These are phyloP conservation scores for Dendrocalamus latiflorus DNA, from an alignment of 202 grass and related monocot species.

Conservation along the genomic window DNA sequence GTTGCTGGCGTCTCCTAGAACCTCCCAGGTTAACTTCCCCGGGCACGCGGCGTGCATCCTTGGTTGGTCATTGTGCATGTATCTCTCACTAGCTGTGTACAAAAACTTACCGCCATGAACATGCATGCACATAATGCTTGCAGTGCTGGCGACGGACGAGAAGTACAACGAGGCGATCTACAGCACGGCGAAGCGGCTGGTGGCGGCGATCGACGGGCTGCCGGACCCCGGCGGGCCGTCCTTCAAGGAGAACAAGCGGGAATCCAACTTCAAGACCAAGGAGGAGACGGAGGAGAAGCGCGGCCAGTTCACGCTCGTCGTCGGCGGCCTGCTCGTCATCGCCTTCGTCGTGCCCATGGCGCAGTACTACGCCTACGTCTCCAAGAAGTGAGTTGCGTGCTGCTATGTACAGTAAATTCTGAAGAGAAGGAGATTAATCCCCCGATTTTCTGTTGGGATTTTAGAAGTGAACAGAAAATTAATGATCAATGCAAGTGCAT, in stretches of 20 bases:
- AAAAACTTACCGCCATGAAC: background rate
- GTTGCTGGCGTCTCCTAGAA: constrained; percentile 82
- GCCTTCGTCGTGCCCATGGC: constrained; percentile 99
- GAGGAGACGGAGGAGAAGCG: constrained; percentile 95
- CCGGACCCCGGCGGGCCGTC: constrained; percentile 68
- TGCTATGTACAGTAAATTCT: constrained; percentile 33
- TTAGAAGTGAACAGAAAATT: constrained; percentile 29
- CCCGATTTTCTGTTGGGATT: constrained; percentile 5
- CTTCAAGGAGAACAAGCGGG: constrained; percentile 89
- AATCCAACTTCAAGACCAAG: constrained; percentile 87
- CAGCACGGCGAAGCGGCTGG: constrained; percentile 64
- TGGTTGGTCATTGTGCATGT: background rate
- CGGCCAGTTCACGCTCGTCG: constrained; percentile 90
- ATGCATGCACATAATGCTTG: background rate
- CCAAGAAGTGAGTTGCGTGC: constrained; percentile 67
- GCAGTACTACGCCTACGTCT: constrained; percentile 97
- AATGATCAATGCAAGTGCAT: constrained; percentile 22
- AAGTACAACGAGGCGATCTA: constrained; percentile 92
- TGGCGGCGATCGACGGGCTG: constrained; percentile 81
- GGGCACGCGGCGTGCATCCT: background rate
- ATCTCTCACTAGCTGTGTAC: background rate
- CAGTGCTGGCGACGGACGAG: constrained; percentile 94
- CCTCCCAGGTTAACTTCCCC: constrained; percentile 50
- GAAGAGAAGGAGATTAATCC: background rate
- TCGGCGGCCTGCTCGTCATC: constrained; percentile 89